Percentiles rank a stretch among this genome's conserved stretches.
Evolutionary conservation across 805 yeast species (phyloP).

Genomic region (Starmerella apicola): DNA sequence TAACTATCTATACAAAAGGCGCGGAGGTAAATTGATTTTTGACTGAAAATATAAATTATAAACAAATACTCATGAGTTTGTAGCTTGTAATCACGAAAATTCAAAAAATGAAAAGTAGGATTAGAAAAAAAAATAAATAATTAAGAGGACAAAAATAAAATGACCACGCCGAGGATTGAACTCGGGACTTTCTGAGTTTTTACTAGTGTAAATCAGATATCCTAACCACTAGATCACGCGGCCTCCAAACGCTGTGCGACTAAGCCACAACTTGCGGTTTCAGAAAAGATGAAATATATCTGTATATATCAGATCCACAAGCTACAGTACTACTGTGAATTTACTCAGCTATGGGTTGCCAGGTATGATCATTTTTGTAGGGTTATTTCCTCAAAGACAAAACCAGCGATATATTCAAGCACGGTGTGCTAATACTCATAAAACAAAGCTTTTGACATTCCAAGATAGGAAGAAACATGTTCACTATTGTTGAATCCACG

Average conservation of each 20-base stretch:
- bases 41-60: not conserved
- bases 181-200: conserved; percentile 22
- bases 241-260: conserved; percentile 5
- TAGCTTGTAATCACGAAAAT: not conserved
- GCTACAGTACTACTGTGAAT: not conserved
- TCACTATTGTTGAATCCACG: conserved; percentile 35
- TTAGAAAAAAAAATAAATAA: not conserved
- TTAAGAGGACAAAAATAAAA: conserved; percentile 4
- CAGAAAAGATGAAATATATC: not conserved
- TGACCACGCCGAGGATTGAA: conserved; percentile 24
- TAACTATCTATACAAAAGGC: not conserved
- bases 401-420: too few relatives aligned
- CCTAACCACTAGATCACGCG: conserved; percentile 23
- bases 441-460: too few relatives aligned
- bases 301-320: not conserved
- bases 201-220: conserved; percentile 21
- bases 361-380: too few relatives aligned
- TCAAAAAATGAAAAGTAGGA: not conserved
- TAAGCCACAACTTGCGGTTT: conserved; percentile 2
- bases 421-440: not conserved
- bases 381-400: too few relatives aligned
- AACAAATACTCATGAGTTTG: not conserved
- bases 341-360: not conserved
- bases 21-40: not conserved
- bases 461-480: conserved; percentile 25